Base-by-base conservation (phyloP, 202 grass and related monocot species). In the Carex sylvatica region DNA sequence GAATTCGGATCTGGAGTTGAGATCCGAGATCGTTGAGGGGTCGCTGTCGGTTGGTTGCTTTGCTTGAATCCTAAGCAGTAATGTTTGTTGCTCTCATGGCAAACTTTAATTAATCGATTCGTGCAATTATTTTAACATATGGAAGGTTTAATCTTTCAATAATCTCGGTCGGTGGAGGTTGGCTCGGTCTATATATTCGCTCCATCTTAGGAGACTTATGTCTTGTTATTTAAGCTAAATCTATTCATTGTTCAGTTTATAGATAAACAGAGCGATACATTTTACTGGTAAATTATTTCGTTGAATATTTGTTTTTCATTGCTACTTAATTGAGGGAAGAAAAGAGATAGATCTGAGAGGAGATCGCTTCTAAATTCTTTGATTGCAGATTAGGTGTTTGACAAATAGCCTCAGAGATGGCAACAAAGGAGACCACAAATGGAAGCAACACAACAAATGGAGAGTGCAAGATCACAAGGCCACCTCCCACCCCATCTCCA, bases 401-500 rank as follows among this genome's bases (percentile, higher is more conserved):
- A 81, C 82, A 42, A 19, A 56, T 79, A 61, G 58, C 55, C 23
- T 67, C 68, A 79, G 26, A 73, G 49, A 99, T 99, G 97, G 88
- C 97, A 83, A 90, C 89, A 87, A 86, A 98, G 82, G 79, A 87
- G 54, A 7, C 15, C 26, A 77, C 74, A 18, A 77, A 77, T 31
- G 86, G 78, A 49, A 53, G 74, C 61, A 96, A 94, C 86, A 89
- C 86, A 67, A 87, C 70, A 51, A 90, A 88, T 78, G 89, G 90
- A 51, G 88, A 92, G 69, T 86, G 86, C 84, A 90, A 82, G 80
- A 79, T 86, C 89, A 90, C 87, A 64, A 92, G 88, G 85, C 93
- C 97, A 63, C 93, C 93, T 70, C 96, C 96, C 20, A 90, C 88
- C 10, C 96, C 96, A 24, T 99, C 96, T 5, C 96, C 96, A 9